Evolutionary conservation across 2,329 filamentous ascomycete species (phyloP), one percentile per base, ranked within the genome.

Genomic region (Penicillium sp.): DNA sequence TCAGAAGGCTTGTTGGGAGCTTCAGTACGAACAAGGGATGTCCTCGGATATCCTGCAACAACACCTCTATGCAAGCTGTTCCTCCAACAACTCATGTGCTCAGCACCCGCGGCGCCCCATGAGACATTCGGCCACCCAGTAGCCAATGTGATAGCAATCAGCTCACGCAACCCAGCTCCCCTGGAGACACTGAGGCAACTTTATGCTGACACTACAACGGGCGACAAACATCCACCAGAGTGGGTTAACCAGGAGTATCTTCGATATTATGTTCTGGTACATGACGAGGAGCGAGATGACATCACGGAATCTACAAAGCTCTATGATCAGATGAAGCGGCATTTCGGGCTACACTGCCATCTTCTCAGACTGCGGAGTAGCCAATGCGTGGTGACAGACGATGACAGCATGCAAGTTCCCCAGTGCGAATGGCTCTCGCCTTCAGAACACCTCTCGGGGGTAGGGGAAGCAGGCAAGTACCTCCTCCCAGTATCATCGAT

Each of bases 301-400:
- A 96, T 97, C 57, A 85, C 86, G 36, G 89, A 92, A 74, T 96
- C 92, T 11, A 93, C 93, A 73, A 85, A 86, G 16, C 80, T 97
- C 27, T 99, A 96, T 73, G 94, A 99, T 65, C 91, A 97, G 73
- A 99, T 99, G 95, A 99, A 97, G 75, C 86, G 94, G n/a, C 91
- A 97, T 75, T 91, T 99, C 60, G 94, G 94, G 1, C 79, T 97
- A 45, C 92, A 99, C 74, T 99, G 94, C 70, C 94, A 99, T 74
- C 81, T 99, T 10, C 80, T 99, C 32, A 82, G 95, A 59, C 78
- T 99, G 47, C 85, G 93, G 63, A 95, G 91, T 66, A 89, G 86
- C 36, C 89, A 92, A 69, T 93, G 91, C 71, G 87, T 91, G 34
- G 86, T 92, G 59, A 92, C 91, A 1, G 94, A 97, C 71, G 92